These are phyloP conservation scores for Poronia punctata DNA, from an alignment of 495 filamentous ascomycete genomes.

Conservation along the genomic window DNA sequence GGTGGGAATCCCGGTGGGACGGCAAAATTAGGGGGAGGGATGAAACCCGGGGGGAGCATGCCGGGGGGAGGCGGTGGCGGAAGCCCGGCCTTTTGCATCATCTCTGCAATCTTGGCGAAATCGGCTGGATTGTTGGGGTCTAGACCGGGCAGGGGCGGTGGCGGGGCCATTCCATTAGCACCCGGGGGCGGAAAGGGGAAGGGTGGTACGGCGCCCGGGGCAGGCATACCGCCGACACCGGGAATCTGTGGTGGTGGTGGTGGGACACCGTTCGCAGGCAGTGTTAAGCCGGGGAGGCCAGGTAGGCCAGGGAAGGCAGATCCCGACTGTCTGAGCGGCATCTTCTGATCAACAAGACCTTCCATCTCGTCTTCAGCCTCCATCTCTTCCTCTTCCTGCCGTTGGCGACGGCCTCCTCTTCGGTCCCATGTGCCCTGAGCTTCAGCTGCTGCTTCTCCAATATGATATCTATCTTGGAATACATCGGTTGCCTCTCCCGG, in stretches of 20 bases:
- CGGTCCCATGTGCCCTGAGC: conserved; percentile 88
- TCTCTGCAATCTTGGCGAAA: conserved; percentile 57
- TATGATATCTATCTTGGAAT: conserved; percentile 86
- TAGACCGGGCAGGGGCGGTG: conserved; percentile 42
- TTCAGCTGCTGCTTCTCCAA: conserved; percentile 87
- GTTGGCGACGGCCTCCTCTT: conserved; percentile 66
- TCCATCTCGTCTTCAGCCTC: conserved; percentile 90
- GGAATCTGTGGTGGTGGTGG: conserved; percentile 31
- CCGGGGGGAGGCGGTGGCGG: conserved; percentile 41
- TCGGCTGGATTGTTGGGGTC: conserved; percentile 58
- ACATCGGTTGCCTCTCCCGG: conserved; percentile 80
- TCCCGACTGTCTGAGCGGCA: conserved; percentile 50
- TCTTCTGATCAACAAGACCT: conserved; percentile 89
- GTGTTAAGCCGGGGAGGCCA: conserved; percentile 45
- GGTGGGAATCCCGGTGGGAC: conserved; percentile 44
- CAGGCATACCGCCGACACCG: conserved; percentile 41
- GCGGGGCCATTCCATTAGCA: conserved; percentile 43
- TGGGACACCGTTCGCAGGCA: conserved; percentile 27
- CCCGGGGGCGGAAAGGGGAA: conserved; percentile 35
- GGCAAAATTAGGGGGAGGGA: conserved; percentile 47
- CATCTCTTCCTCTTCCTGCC: conserved; percentile 86
- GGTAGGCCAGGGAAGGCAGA: conserved; percentile 37
- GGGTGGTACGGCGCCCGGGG: conserved; percentile 19
- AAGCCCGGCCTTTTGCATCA: conserved; percentile 51
- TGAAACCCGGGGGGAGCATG: conserved; percentile 37